Evolutionary conservation across 2,329 filamentous ascomycete genomes (phyloP), one percentile per base, ranked within the genome.

Genomic region (Paramyrothecium roridum): DNA sequence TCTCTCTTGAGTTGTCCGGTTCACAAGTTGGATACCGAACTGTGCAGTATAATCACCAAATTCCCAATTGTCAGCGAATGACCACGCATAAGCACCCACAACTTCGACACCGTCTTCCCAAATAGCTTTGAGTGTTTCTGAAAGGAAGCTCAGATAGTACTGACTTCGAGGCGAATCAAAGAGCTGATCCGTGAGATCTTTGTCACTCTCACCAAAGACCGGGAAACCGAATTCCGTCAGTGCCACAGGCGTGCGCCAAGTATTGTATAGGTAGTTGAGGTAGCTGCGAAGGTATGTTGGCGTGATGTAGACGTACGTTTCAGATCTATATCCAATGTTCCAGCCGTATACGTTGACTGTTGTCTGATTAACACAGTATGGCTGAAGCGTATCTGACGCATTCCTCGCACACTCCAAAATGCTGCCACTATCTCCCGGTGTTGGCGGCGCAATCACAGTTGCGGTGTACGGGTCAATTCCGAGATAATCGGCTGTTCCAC

Each of bases 181-280:
- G 2, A 80, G 67, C 61, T 85, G 80, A 50, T 83, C 81, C 2
- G 70, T 57, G 2, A 81, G 65, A 1, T 56, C 72, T 48, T 76
- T 74, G 0, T 70, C 61, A 3, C 69, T 69, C 61, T 83, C 81
- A 10, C 62, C 74, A 50, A 76, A 81, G 0, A 82, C 75, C 3
- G 81, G 79, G 62, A 83, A 85, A 0, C 83, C 83, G 58, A 85
- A 85, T 62, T 86, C 83, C 8, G 77, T 75, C 6, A 85, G 68
- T 21, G 72, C 70, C 8, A 81, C 70, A 0, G 80, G 79, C 0
- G 67, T 64, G 33, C 69, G 75, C 73, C 79, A 87, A 0, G 80
- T 85, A 65, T 85, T 85, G 73, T 78, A 83, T 2, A 87, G 68
- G 61, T 85, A 86, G 59, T 73, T 78, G 4, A 84, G 71, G 58